Base-by-base conservation (phyloP, 345 rosid genomes). In the Salix udensis region DNA sequence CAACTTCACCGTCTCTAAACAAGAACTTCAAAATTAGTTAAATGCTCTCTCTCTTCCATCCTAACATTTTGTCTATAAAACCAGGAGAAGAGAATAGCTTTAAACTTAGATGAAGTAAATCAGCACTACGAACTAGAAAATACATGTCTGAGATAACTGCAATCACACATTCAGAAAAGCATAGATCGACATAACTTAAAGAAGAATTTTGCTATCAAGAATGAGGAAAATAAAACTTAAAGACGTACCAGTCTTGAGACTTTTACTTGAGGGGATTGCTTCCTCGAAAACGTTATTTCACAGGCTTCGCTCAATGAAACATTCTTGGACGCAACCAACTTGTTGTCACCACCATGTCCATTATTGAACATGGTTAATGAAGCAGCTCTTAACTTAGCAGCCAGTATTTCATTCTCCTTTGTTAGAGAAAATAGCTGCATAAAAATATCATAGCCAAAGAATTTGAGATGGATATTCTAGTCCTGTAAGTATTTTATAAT, bases 171-270 rank as follows among this genome's bases (percentile, higher is more conserved):
- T 31, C 48, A 13, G 9, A 34, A 9, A 31, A 30, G 34, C 64
- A 26, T 34, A 73, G 36, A 73, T 61, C 7, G 2, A 7, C 15
- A 21, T 39, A 8, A 39, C 65, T 9, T 42, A 26, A 13, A 66
- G 26, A 48, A 66, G 28, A n/a, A 30, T 46, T 14, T 46, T 3
- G 75, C 16, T 14, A 16, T 9, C 30, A 65, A 36, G 50, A 52
- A 65, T 13, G 48, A 36, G 14, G 37, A 46, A 39, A 31, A 11
- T 65, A 24, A 71, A 53, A 11, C 21, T 42, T 19, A 75, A 52
- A 70, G n/a, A 52, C 76, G 72, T 88, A 91, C 96, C 97, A 89
- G 90, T 90, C 88, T 86, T 76, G 30, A 76, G 73, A 75, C 78
- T 71, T 76, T 82, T 79, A 61, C 81, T 10, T 23, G 76, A 37